Evolutionary conservation across 2,329 filamentous ascomycete species (phyloP), one percentile per base, ranked within the genome.

Genomic region (Cladobotryum mycophilum): DNA sequence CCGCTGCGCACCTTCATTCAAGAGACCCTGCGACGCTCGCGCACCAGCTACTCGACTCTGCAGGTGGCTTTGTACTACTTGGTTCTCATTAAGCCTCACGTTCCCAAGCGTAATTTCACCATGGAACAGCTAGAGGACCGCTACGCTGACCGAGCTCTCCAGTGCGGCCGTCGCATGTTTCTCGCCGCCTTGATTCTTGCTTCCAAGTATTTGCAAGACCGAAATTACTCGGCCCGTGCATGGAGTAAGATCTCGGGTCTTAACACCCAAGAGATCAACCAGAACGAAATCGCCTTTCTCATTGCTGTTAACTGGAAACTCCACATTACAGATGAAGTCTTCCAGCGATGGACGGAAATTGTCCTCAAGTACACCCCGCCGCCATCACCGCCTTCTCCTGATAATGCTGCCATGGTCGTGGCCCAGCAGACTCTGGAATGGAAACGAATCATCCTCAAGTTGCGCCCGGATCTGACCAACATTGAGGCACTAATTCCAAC

Each of bases 201-300:
- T 2, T 97, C 93, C 35, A 99, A 99, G 74, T 99, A 97, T 67
- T 76, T 99, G 43, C 93, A 99, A 70, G 93, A 99, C 67, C 86
- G 92, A 60, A 99, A 97, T 72, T 99, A 95, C 71, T 97, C 93
- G 13, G 90, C 93, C 45, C 85, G 92, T 50, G 93, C 93, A 40
- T 99, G 93, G 93, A 97, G 92, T 70, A 97, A 96, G 76, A 99
- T 99, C 60, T 97, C 93, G 15, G 93, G 93, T n/a, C 76, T 99
- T 51, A 89, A 88, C 66, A 91, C 90, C 3, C 76, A 81, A 51
- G 93, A 99, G 71, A 97, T 99, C 70, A 97, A 97, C 70, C 86
- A 90, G 64, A 97, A 97, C 67, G 93, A 99, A 72, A 86, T 95
- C 68, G 84, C 88, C 15, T 99, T 97, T 67, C 79, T 99, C 43